A percentile compares a stretch with the other conserved stretches of the same genome.
Evolutionary conservation across 805 yeast species (phyloP).

Genomic region (Ogataea nitratoaversa): DNA sequence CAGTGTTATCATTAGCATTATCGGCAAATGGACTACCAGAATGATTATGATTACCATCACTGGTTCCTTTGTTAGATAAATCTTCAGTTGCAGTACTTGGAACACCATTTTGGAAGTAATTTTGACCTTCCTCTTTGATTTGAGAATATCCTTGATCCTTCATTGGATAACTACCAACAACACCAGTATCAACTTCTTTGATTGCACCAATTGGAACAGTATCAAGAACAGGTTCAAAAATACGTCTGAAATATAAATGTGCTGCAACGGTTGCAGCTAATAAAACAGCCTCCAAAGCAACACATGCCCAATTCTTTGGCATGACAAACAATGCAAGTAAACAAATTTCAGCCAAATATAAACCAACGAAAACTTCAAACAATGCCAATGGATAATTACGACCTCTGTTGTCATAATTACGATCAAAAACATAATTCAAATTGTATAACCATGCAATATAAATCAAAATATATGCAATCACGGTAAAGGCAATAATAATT

Average conservation of each 20-base stretch:
- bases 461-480: constrained; percentile 50
- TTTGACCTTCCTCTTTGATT: constrained; percentile 35
- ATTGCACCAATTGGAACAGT: constrained; percentile 66
- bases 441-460: constrained; percentile 63
- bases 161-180: constrained; percentile 45
- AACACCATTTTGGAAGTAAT: constrained; percentile 25
- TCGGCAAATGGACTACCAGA: no score
- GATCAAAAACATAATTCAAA: constrained; percentile 58
- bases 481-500: constrained; percentile 62
- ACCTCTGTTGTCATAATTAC: constrained; percentile 63
- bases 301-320: constrained; percentile 76
- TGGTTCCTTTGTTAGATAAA: no score
- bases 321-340: constrained; percentile 68
- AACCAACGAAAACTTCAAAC: constrained; percentile 66
- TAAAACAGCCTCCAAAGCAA: constrained; percentile 62
- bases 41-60: no score
- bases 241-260: constrained; percentile 56
- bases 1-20: no score
- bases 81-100: constrained; percentile 23
- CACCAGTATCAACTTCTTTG: constrained; percentile 40
- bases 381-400: constrained; percentile 69
- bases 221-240: constrained; percentile 60
- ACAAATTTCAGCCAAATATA: constrained; percentile 69
- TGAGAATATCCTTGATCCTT: constrained; percentile 63
- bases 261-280: constrained; percentile 52